phyloP scores from a whole-genome alignment of 2,329 filamentous ascomycete species.

The Metarhizium rileyi region DNA sequence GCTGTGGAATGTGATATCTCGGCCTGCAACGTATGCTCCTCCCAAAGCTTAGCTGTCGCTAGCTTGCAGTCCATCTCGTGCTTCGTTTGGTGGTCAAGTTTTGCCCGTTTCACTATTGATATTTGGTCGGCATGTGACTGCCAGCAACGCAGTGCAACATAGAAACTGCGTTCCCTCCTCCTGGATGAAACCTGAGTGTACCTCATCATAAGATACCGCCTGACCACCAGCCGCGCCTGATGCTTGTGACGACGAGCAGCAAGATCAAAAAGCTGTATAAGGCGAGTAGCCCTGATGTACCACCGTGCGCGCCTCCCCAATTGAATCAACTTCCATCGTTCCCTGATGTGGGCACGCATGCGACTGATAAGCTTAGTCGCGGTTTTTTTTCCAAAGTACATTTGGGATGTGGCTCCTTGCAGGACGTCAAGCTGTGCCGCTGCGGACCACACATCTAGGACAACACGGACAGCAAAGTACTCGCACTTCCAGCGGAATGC shows the following conservation, averaged over 20 bases:
- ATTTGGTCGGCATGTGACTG: conserved; percentile 10
- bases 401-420: background rate
- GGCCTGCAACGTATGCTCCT: background rate
- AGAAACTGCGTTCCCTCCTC: conserved; percentile 23
- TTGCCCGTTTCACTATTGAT: conserved; percentile 9
- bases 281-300: conserved; percentile 20
- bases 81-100: conserved; percentile 9
- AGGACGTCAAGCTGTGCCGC: background rate
- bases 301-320: conserved; percentile 19
- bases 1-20: background rate
- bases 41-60: conserved; percentile 14
- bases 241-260: conserved; percentile 16
- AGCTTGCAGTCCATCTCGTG: conserved; percentile 8
- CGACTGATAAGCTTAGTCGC: background rate
- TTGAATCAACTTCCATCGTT: conserved; percentile 9
- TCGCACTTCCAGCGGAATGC: conserved; percentile 24
- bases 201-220: conserved; percentile 24
- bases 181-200: conserved; percentile 25
- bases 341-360: background rate
- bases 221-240: conserved; percentile 19
- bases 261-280: conserved; percentile 18
- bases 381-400: background rate
- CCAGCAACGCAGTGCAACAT: conserved; percentile 22
- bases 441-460: conserved; percentile 21
- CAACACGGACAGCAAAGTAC: conserved; percentile 18